Conservation (phyloP, 2,329 filamentous ascomycete species). For the Cladosporium sp. region DNA sequence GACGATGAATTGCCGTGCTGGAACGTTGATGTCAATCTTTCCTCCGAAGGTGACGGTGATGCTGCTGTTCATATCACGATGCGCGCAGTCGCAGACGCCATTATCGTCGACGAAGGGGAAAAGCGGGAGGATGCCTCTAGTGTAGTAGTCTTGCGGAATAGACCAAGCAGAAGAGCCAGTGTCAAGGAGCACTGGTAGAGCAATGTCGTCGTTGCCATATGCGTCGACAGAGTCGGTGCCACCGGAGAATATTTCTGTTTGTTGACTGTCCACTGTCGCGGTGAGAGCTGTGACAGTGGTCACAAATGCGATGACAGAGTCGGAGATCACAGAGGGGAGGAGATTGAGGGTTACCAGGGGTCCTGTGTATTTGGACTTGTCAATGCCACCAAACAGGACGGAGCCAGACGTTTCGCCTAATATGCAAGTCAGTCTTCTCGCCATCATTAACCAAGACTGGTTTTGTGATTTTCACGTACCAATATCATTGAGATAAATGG, state of each 20-base stretch:
- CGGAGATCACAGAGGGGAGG: conserved; percentile 18
- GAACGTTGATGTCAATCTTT: conserved; percentile 26
- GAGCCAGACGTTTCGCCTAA: conserved; percentile 23
- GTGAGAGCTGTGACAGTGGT: conserved; percentile 26
- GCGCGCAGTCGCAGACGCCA: conserved; percentile 22
- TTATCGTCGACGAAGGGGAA: conserved; percentile 22
- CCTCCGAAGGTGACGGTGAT: conserved; percentile 28
- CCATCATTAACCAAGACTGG: no score
- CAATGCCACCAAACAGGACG: conserved; percentile 34
- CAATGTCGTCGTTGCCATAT: conserved; percentile 17
- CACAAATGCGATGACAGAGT: conserved; percentile 24
- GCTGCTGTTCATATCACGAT: conserved; percentile 22
- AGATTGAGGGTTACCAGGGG: conserved; percentile 30
- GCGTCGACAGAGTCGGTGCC: conserved; percentile 18
- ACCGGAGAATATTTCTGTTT: conserved; percentile 19
- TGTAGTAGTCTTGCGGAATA: conserved; percentile 22
- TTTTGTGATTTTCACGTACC: no score
- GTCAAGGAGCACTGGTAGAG: conserved; percentile 29
- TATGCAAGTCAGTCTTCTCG: not conserved
- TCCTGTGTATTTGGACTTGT: conserved; percentile 28
- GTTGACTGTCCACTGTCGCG: conserved; percentile 18
- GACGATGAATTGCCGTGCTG: conserved; percentile 26
- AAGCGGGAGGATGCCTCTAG: conserved; percentile 16
- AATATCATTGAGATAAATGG: conserved; percentile 30
- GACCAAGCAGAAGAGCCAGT: conserved; percentile 30